Evolutionary conservation across 2,329 filamentous ascomycete species (phyloP), one percentile per base, ranked within the genome.

Genomic region (Madurella fahalii): DNA sequence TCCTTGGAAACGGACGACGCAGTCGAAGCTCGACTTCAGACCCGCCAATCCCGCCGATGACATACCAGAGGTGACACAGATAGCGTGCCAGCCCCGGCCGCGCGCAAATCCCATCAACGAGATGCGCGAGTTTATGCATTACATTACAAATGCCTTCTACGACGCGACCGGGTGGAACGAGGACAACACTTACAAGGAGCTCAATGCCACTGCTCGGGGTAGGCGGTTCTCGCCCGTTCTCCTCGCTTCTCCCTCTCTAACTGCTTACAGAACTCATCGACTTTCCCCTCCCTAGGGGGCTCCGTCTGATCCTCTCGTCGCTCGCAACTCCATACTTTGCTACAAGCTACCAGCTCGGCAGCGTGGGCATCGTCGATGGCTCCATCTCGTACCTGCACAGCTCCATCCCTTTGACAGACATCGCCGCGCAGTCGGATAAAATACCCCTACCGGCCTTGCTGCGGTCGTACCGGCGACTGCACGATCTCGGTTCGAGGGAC

Each of bases 311-410:
- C 54, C 82, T 97, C 54, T 96, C 93, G 8, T 95, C 94, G 8
- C 85, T 99, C 31, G 90, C 92, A 8, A 92, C 92, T 16, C 87
- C 90, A 9, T 90, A 96, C 70, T 96, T 97, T 65, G 93, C 92
- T 20, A 95, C 92, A 15, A 93, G 91, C 39, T 99, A 99, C 72
- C 88, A 90, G 41, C 82, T 99, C 43, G 90, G 91, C 57, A 95
- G 87, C 41, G 82, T 95, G 15, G 94, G 93, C 56, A 80, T 95
- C 37, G 92, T 99, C 49, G 93, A 97, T 74, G 94, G 94, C 69
- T 96, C 91, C n/a, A 82, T 99, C 54, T 95, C 92, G 13, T 99
- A 97, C 73, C 83, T 99, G 51, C 97, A 95, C 76, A 95, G 91
- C 47, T 95, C 90, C 2, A 79, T 94, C 9, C 85, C 90, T 12